Percentiles rank a stretch among this genome's conserved stretches.
Evolutionary conservation across 2,329 filamentous ascomycete genomes (phyloP).

Genomic region (Cladorrhinum sp.): DNA sequence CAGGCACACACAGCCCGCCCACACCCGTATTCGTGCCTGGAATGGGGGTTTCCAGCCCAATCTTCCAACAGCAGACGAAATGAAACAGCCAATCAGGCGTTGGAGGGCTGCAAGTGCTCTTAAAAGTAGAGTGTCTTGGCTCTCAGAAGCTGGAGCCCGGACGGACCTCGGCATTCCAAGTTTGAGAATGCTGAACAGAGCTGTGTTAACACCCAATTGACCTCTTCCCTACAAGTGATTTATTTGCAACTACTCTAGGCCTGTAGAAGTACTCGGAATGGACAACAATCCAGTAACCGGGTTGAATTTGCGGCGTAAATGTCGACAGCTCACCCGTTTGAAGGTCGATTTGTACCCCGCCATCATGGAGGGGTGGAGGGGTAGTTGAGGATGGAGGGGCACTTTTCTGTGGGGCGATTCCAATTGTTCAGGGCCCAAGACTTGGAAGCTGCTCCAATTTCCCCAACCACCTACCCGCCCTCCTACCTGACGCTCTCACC

Average conservation of each 20-base stretch:
- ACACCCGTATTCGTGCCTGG: slow-evolving; percentile 2
- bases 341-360: slow-evolving; percentile 3
- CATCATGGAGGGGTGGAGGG: slow-evolving; percentile 7
- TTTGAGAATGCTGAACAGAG: background rate
- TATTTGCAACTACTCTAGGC: background rate
- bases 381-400: slow-evolving; percentile 2
- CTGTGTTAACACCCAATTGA: background rate
- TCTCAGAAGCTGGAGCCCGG: background rate
- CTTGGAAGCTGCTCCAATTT: slow-evolving; percentile 4
- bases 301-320: background rate
- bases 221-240: background rate
- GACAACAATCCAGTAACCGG: background rate
- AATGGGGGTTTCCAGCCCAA: slow-evolving; percentile 3
- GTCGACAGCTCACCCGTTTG: background rate
- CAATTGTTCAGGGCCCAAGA: background rate
- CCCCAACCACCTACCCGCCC: background rate
- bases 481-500: background rate
- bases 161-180: slow-evolving; percentile 13
- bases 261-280: too few relatives aligned
- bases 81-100: slow-evolving; percentile 9
- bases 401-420: background rate
- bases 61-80: slow-evolving; percentile 6
- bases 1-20: background rate
- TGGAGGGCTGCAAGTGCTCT: background rate
- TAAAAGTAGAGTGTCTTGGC: background rate